Evolutionary conservation across 495 filamentous ascomycete genomes (phyloP), one percentile per base, ranked within the genome.

Genomic region (Tricharina praecox): DNA sequence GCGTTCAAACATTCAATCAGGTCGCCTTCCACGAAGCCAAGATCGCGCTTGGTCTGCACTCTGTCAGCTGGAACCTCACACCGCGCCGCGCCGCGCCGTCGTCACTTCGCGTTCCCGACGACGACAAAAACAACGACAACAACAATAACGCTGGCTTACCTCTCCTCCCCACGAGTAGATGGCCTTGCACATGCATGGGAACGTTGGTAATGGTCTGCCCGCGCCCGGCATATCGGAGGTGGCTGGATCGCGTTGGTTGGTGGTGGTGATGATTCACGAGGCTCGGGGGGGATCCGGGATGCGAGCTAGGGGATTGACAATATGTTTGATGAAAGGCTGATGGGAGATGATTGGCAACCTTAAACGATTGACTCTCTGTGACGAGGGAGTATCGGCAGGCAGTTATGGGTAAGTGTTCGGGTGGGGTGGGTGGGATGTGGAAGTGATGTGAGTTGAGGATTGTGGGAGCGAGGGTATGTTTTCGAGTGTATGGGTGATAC

Each of bases 141-240:
- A n/a, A n/a, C n/a, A n/a, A 34, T 69, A 40, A 63, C 7, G 28
- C 13, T 32, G 7, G 28, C 28, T 5, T 32, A 81, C 79, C 68
- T 97, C 90, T 70, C 88, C 90, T 59, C 87, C 85, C 82, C 83
- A 97, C 30, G 87, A 95, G 62, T 95, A 96, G 39, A 93, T 76
- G 8, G 90, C 90, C 61, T 82, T 77, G 56, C 82, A 86, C 86
- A 90, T 93, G 67, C 92, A 96, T 32, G 90, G 92, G 62, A 97
- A 96, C 53, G 71, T 75, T 18, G 90, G 90, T 53, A 93, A 63
- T 52, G 77, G 71, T 47, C 77, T 76, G 55, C 76, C 69, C 52
- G 69, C 67, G 52, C 70, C 65, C 47, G 70, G 65, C 78, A 81
- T 82, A 19, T 13, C 49, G 18, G 34, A 9, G 34, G 4, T 37